Percentiles rank a stretch among this genome's conserved stretches.
These are phyloP conservation scores for Vitis hybrid DNA, from an alignment of 177 flowering plant genomes.

Conservation along the genomic window DNA sequence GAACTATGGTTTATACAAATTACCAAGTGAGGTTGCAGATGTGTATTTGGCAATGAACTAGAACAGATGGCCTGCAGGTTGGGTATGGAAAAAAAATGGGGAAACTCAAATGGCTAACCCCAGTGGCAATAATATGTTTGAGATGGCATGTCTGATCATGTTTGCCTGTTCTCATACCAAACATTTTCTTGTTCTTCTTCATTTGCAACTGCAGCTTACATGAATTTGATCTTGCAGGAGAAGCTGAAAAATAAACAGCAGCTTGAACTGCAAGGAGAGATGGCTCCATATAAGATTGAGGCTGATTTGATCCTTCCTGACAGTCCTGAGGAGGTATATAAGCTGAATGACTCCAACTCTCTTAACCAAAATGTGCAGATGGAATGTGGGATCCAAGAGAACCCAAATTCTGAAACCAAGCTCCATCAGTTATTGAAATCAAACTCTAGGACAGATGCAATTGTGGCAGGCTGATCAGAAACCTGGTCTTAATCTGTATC, in stretches of 20 bases:
- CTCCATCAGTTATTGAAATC: slow-evolving; percentile 1
- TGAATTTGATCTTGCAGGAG: slow-evolving; percentile 11
- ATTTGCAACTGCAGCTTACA: background rate
- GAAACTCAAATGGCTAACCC: background rate
- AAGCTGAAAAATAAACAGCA: slow-evolving; percentile 20
- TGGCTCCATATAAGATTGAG: background rate
- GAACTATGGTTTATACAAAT: background rate
- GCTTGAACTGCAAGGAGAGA: slow-evolving; percentile 17
- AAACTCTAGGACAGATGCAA: slow-evolving; percentile 6
- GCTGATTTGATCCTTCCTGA: background rate
- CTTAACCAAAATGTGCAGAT: background rate
- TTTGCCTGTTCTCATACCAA: background rate
- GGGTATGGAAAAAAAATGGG: background rate
- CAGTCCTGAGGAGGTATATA: background rate
- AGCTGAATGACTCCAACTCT: background rate
- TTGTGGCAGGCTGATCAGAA: slow-evolving; percentile 5
- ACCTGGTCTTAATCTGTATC: background rate
- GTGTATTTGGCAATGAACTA: background rate
- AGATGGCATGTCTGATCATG: background rate
- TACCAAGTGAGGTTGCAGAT: background rate
- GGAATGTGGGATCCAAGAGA: background rate
- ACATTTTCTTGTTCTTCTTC: background rate
- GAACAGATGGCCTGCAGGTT: background rate
- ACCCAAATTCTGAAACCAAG: slow-evolving; percentile 3
- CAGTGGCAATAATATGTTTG: background rate